Conservation (phyloP, 2,329 filamentous ascomycete species). For the Trichothecium roseum region DNA sequence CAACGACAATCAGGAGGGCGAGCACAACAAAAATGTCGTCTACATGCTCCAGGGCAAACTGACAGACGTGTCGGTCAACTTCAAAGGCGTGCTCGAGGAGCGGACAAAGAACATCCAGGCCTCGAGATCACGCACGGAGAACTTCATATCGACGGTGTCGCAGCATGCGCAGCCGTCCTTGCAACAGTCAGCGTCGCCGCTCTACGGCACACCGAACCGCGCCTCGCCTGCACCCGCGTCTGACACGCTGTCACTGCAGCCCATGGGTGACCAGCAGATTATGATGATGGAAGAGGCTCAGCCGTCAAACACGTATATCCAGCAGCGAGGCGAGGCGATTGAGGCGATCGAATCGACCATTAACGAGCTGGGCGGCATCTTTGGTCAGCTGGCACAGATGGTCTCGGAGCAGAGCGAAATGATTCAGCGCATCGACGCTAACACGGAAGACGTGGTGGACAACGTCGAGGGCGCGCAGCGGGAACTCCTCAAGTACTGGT, state of each 20-base stretch:
- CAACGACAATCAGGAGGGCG: constrained; percentile 68
- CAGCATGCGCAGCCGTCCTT: constrained; percentile 61
- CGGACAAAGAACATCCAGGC: constrained; percentile 97
- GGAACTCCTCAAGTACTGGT: constrained; percentile 96
- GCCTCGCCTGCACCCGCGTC: constrained; percentile 55
- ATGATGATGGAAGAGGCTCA: constrained; percentile 88
- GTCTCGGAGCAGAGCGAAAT: constrained; percentile 95
- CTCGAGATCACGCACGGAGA: constrained; percentile 82
- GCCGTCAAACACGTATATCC: constrained; percentile 77
- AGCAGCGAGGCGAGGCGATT: constrained; percentile 89
- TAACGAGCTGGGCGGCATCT: constrained; percentile 78
- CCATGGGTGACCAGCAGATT: constrained; percentile 73
- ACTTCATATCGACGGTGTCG: constrained; percentile 87
- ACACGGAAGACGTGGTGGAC: constrained; percentile 95
- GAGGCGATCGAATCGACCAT: constrained; percentile 96
- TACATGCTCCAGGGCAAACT: constrained; percentile 84
- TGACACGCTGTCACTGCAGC: constrained; percentile 77
- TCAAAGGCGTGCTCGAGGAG: constrained; percentile 94
- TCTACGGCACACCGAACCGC: constrained; percentile 71
- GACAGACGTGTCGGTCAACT: constrained; percentile 85
- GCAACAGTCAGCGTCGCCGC: constrained; percentile 68
- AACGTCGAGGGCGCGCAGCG: constrained; percentile 96
- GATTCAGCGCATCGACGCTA: constrained; percentile 94
- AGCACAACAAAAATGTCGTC: constrained; percentile 97
- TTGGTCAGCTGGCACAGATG: constrained; percentile 91